Evolutionary conservation across 306 rosid genomes (phyloP).

Genomic region (Glycine soja): DNA sequence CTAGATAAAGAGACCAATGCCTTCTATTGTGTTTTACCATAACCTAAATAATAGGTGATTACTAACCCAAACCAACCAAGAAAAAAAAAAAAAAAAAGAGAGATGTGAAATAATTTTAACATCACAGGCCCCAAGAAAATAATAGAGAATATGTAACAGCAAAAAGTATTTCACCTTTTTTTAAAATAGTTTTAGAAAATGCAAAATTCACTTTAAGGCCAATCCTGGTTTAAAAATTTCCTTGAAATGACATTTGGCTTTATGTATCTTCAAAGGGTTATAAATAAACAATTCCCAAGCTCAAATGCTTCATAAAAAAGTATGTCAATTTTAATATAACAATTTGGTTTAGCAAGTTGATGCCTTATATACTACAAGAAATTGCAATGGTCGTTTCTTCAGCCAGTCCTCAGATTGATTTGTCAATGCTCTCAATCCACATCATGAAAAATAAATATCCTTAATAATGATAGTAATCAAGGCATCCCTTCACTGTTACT

Average conservation of each 20-base stretch:
- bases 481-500: slow-evolving; percentile 28
- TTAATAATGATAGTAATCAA: slow-evolving; percentile 3
- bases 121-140: slow-evolving; percentile 17
- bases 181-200: not conserved
- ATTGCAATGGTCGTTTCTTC: slow-evolving; percentile 21
- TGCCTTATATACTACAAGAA: slow-evolving; percentile 20
- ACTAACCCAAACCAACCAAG: slow-evolving; percentile 34
- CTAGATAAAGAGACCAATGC: slow-evolving; percentile 36
- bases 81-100: slow-evolving; percentile 23
- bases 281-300: not conserved
- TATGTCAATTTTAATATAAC: slow-evolving; percentile 7
- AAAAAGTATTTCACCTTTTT: not conserved
- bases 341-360: not conserved
- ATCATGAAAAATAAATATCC: slow-evolving; percentile 9
- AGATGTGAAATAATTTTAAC: slow-evolving; percentile 11
- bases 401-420: slow-evolving; percentile 14
- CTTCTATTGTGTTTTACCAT: slow-evolving; percentile 35
- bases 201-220: not conserved
- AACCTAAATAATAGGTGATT: slow-evolving; percentile 38
- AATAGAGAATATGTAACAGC: slow-evolving; percentile 2
- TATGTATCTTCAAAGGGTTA: slow-evolving; percentile 19
- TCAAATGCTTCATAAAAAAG: slow-evolving; percentile 12
- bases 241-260: not conserved
- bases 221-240: slow-evolving; percentile 21
- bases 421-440: slow-evolving; percentile 8